These are phyloP conservation scores for Boletellus deceptivus DNA, from an alignment of 1,284 basidiomycete genomes.

Conservation along the genomic window DNA sequence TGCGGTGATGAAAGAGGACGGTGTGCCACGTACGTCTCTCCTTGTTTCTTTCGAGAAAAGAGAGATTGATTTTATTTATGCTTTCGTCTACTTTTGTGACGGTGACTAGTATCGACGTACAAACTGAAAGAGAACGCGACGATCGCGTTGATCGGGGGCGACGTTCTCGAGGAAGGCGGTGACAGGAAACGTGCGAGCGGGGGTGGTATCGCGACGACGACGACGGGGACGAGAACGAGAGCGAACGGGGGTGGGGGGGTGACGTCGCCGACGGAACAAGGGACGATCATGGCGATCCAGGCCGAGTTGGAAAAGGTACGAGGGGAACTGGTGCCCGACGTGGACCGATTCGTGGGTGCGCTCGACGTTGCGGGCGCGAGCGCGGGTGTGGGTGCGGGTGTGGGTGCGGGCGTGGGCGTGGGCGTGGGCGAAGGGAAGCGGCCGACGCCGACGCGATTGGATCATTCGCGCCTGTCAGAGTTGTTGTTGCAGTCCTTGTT, in stretches of 20 bases:
- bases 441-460: slow-evolving; percentile 24
- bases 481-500: slow-evolving; percentile 74
- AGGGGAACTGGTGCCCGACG: slow-evolving; percentile 48
- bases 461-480: slow-evolving; percentile 66
- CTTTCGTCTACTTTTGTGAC: no score
- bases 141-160: slow-evolving; percentile 58
- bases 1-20: slow-evolving; percentile 77
- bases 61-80: no score
- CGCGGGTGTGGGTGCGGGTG: no score
- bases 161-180: slow-evolving; percentile 15
- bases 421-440: no score
- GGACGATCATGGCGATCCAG: slow-evolving; percentile 54
- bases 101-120: slow-evolving; percentile 56
- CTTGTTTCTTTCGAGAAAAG: neutral
- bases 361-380: no score
- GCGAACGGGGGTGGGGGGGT: slow-evolving; percentile 17
- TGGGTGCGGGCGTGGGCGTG: no score
- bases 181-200: neutral
- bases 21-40: slow-evolving; percentile 53
- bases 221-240: neutral
- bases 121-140: slow-evolving; percentile 58
- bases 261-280: slow-evolving; percentile 47
- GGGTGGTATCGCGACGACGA: no score
- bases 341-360: slow-evolving; percentile 52
- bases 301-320: slow-evolving; percentile 59